phyloP scores from a whole-genome alignment of 2,329 filamentous ascomycete species.

The Stromatinia cepivora region DNA sequence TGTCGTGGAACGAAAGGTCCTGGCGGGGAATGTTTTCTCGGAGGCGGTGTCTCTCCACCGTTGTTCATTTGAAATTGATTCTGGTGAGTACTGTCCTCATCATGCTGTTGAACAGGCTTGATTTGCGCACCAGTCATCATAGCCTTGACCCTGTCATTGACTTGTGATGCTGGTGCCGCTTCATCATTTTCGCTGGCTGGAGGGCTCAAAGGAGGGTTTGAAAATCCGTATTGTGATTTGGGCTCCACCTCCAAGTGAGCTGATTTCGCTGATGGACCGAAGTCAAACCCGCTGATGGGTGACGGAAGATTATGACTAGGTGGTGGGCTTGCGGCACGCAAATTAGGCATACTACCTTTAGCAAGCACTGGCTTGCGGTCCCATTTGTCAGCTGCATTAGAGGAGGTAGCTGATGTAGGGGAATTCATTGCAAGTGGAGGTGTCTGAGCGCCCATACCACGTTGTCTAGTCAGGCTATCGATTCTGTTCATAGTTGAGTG shows the following conservation, averaged over 20 bases:
- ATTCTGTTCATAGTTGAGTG: constrained; percentile 73
- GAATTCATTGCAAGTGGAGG: constrained; percentile 35
- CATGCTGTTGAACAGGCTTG: constrained; percentile 73
- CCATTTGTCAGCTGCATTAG: constrained; percentile 49
- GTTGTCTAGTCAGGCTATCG: constrained; percentile 72
- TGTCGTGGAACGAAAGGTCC: constrained; percentile 33
- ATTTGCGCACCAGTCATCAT: constrained; percentile 72
- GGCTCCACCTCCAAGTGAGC: constrained; percentile 36
- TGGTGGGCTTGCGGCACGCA: constrained; percentile 56
- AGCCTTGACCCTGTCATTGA: constrained; percentile 77
- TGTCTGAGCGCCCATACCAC: constrained; percentile 40
- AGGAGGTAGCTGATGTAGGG: constrained; percentile 36
- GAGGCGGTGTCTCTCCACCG: constrained; percentile 63
- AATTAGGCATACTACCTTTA: constrained; percentile 68
- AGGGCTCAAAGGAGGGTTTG: constrained; percentile 63
- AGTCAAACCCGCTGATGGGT: constrained; percentile 44
- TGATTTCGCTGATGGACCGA: constrained; percentile 39
- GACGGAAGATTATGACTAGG: constrained; percentile 44
- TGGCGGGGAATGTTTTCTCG: constrained; percentile 37
- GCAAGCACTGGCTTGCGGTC: constrained; percentile 51
- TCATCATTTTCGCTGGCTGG: constrained; percentile 73
- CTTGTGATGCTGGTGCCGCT: constrained; percentile 65
- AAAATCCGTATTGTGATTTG: constrained; percentile 42
- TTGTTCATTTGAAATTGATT: constrained; percentile 79
- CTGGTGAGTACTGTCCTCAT: constrained; percentile 82